Base-by-base conservation (phyloP, 768 basidiomycete species). In the Polyporus arcularius region DNA sequence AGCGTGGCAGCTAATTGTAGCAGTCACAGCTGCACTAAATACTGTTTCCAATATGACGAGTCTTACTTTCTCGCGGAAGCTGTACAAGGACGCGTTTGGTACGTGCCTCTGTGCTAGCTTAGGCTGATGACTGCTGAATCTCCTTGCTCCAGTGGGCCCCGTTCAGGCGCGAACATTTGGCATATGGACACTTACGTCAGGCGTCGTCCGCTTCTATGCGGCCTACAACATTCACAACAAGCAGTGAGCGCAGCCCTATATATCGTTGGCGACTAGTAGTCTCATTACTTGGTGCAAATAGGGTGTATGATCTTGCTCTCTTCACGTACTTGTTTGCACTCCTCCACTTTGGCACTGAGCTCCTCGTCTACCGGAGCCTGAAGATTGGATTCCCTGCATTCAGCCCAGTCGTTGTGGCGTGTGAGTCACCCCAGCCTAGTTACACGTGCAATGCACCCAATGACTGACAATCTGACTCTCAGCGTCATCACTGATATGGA, bases 91-190 rank as follows among this genome's bases (percentile, higher is more conserved):
- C 9, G 66, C 70, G 14, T 68, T 77, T 53, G 67, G 67, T 69
- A 47, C 18, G 53, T 51, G 3, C 4, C 49, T 28, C 21, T 38
- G 35, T 63, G 39, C 18, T 9, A 21, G 35, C 57, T 49, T 43
- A 7, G 42, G 15, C 16, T 31, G 42, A n/a, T 48, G 11, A 14
- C 38, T 45, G 46, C 16, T 55, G 31, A 49, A n/a, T 54, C 56
- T 50, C 53, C 31, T 50, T 41, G 38, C 21, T 55, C 26, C 74
- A 96, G 96, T 99, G 11, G 95, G 93, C 7, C 74, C 81, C 16
- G 81, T 98, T 18, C 92, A 96, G 65, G 90, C 92, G 40, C 84
- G 96, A 48, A 92, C 94, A 4, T 97, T 97, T 71, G 96, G 84
- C 1, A 81, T 85, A 1, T 99, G 96, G 96, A 98, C 96, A 0